Conservation (phyloP, 2,329 filamentous ascomycete genomes). For the Colletotrichum noveboracense region DNA sequence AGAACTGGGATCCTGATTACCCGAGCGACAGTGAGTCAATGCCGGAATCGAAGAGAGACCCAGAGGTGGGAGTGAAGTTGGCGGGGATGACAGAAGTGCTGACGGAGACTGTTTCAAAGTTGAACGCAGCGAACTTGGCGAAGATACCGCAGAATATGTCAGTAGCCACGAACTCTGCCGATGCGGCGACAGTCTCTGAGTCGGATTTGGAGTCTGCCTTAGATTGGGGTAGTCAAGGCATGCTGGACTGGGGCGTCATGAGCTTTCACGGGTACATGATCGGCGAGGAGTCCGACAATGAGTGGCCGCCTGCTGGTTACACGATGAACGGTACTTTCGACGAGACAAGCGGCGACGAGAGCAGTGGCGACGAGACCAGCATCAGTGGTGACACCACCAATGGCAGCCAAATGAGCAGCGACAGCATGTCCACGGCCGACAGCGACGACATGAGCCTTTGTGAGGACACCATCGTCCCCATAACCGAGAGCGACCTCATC, state of each 20-base stretch:
- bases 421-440: neutral
- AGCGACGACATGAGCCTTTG: neutral
- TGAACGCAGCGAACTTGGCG: neutral
- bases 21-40: neutral
- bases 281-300: neutral
- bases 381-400: neutral
- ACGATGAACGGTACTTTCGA: neutral
- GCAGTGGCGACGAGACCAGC: neutral
- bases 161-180: neutral
- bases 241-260: conserved; percentile 1
- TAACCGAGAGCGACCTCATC: neutral
- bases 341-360: neutral
- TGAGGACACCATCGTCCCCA: neutral
- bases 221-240: neutral
- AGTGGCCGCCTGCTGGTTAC: neutral
- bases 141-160: neutral
- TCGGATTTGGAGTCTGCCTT: neutral
- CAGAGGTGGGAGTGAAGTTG: neutral
- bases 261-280: neutral
- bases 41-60: neutral
- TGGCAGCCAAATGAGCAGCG: neutral
- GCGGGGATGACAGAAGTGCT: neutral
- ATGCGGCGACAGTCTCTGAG: neutral
- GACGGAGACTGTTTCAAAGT: neutral
- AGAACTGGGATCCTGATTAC: conserved; percentile 1